Percentiles rank a stretch among this genome's conserved stretches.
These are phyloP conservation scores for Smithsoniella earleae DNA, from an alignment of 163 green algal species.

Conservation along the genomic window DNA sequence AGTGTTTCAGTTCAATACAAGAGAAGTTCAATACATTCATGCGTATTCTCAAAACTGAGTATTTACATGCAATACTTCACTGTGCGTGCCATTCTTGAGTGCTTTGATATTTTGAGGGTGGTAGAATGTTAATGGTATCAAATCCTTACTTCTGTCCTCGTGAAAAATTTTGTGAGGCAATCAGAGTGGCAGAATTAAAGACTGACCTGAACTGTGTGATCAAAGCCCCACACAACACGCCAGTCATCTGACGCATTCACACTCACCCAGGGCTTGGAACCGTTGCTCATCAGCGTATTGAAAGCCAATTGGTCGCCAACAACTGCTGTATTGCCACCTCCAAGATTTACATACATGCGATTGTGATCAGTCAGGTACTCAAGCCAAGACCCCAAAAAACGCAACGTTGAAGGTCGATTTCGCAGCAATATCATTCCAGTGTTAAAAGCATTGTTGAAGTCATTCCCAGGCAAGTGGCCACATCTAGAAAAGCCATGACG, in stretches of 20 bases:
- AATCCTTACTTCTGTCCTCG: too few relatives aligned
- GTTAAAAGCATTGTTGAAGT: constrained; percentile 9
- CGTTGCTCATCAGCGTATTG: neutral
- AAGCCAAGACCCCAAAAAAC: neutral
- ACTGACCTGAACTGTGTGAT: neutral
- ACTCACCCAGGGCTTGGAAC: neutral
- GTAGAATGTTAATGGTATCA: too few relatives aligned
- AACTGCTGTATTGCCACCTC: neutral
- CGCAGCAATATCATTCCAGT: constrained; percentile 16
- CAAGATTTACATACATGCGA: constrained; percentile 2
- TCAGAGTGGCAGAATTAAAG: too few relatives aligned
- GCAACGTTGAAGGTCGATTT: neutral
- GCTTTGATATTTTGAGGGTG: too few relatives aligned
- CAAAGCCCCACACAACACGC: neutral
- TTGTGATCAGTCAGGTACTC: neutral
- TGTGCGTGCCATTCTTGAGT: too few relatives aligned
- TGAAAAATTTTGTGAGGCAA: too few relatives aligned
- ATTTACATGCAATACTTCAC: too few relatives aligned
- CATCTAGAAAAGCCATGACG: neutral
- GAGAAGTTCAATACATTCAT: too few relatives aligned
- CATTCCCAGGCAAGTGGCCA: neutral
- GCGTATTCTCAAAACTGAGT: too few relatives aligned
- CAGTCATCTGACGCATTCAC: neutral
- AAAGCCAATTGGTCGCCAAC: constrained; percentile 4
- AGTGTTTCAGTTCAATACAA: too few relatives aligned